Evolutionary conservation across 1,284 basidiomycete species (phyloP).

Genomic region (Puccinia triticina): DNA sequence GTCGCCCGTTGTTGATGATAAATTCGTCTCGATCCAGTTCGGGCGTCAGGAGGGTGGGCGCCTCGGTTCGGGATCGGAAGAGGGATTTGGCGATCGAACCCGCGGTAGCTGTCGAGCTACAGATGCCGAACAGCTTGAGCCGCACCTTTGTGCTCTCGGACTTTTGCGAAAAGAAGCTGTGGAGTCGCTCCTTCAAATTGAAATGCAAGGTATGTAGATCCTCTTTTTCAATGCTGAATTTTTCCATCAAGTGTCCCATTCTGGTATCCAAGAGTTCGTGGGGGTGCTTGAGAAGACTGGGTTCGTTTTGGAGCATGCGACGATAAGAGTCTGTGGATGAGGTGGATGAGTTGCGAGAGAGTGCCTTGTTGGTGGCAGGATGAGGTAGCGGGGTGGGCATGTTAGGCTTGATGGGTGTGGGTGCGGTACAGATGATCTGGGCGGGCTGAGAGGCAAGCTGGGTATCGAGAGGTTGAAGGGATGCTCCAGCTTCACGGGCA

Average conservation of each 20-base stretch:
- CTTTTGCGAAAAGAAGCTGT: slow-evolving; percentile 44
- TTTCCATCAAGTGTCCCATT: background rate
- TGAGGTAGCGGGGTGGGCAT: background rate
- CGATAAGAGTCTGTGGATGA: slow-evolving; percentile 3
- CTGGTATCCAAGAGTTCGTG: background rate
- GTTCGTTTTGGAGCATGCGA: background rate
- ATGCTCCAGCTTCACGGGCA: background rate
- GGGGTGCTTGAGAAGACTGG: background rate
- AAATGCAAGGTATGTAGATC: slow-evolving; percentile 22
- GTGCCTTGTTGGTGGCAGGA: too few species aligned
- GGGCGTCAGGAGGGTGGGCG: background rate
- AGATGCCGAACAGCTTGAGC: slow-evolving; percentile 44
- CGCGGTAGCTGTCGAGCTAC: slow-evolving; percentile 14
- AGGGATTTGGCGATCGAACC: background rate
- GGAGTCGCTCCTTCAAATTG: slow-evolving; percentile 38
- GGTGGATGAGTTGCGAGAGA: slow-evolving; percentile 6
- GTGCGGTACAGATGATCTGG: slow-evolving; percentile 16
- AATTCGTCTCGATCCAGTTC: background rate
- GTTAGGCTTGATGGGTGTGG: slow-evolving; percentile 24
- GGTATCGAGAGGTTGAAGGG: slow-evolving; percentile 16
- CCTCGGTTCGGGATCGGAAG: slow-evolving; percentile 10
- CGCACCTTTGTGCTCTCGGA: slow-evolving; percentile 13
- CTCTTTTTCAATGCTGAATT: slow-evolving; percentile 11
- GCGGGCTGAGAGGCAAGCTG: slow-evolving; percentile 3
- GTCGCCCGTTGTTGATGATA: slow-evolving; percentile 35